Percentiles rank a stretch among this genome's conserved stretches.
These are phyloP conservation scores for Lunasporangiospora selenospora DNA, from an alignment of 192 early-diverging fungal species.

Conservation along the genomic window DNA sequence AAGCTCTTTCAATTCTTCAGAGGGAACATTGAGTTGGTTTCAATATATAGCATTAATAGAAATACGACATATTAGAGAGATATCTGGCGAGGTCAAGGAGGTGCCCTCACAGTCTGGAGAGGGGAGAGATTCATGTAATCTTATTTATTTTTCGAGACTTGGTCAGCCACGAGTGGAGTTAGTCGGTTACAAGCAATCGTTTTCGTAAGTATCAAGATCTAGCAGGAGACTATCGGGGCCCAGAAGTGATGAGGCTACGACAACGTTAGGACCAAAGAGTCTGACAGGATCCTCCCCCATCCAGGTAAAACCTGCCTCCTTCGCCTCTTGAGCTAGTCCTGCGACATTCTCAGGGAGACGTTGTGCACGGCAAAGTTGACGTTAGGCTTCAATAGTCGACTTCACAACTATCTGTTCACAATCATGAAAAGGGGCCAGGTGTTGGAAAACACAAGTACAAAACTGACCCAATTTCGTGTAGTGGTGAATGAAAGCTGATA, in stretches of 20 bases:
- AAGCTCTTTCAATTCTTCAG: too few relatives aligned
- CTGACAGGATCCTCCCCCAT: neutral
- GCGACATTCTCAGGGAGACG: neutral
- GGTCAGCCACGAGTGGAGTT: too few relatives aligned
- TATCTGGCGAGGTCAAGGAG: too few relatives aligned
- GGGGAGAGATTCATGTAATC: too few relatives aligned
- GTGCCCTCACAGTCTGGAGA: too few relatives aligned
- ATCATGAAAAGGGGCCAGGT: neutral
- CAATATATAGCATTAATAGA: too few relatives aligned
- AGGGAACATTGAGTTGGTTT: too few relatives aligned
- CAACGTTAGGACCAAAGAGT: conserved; percentile 1
- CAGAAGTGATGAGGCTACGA: neutral
- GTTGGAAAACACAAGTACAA: neutral
- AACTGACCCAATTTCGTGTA: neutral
- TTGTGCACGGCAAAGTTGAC: neutral
- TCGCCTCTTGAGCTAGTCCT: too few relatives aligned
- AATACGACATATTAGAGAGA: too few relatives aligned
- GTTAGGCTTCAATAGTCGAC: neutral
- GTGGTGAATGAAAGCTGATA: conserved; percentile 1
- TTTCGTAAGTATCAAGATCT: too few relatives aligned
- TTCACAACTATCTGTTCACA: neutral
- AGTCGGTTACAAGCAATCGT: too few relatives aligned
- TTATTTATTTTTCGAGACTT: too few relatives aligned
- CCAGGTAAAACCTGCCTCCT: neutral
- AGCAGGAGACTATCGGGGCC: neutral